phyloP scores from a whole-genome alignment of 2,329 filamentous ascomycete species.

The Scorias spongiosa region DNA sequence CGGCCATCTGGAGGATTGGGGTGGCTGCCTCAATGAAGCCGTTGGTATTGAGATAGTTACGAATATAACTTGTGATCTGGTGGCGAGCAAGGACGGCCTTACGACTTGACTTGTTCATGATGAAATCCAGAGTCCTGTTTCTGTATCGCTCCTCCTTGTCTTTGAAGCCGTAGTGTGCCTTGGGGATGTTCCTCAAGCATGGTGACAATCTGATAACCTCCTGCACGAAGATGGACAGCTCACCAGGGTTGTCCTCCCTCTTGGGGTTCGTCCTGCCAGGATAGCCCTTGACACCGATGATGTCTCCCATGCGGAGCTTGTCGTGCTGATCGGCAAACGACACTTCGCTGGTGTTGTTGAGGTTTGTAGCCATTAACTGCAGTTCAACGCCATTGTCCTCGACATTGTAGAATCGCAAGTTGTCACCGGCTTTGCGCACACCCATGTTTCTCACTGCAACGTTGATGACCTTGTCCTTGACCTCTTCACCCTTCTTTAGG shows the following conservation, averaged over 20 bases:
- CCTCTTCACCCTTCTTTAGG: conserved; percentile 76
- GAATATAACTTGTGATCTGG: conserved; percentile 79
- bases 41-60: conserved; percentile 67
- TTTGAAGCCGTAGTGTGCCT: conserved; percentile 87
- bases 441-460: conserved; percentile 81
- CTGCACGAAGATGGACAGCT: conserved; percentile 83
- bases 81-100: conserved; percentile 72
- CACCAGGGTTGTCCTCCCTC: conserved; percentile 56
- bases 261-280: conserved; percentile 75
- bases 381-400: conserved; percentile 60
- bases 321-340: conserved; percentile 82
- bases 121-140: conserved; percentile 85
- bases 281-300: conserved; percentile 75
- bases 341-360: conserved; percentile 54
- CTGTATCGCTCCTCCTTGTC: conserved; percentile 88
- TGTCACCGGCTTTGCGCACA: conserved; percentile 65
- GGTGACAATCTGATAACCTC: conserved; percentile 78
- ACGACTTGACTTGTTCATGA: conserved; percentile 83
- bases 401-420: conserved; percentile 85
- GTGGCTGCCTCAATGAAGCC: conserved; percentile 93
- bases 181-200: conserved; percentile 79
- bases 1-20: conserved; percentile 92
- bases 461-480: conserved; percentile 58
- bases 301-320: conserved; percentile 76
- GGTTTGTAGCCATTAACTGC: conserved; percentile 83